Conservation (phyloP, 2,329 filamentous ascomycete species). For the Hirsutella minnesotensis region DNA sequence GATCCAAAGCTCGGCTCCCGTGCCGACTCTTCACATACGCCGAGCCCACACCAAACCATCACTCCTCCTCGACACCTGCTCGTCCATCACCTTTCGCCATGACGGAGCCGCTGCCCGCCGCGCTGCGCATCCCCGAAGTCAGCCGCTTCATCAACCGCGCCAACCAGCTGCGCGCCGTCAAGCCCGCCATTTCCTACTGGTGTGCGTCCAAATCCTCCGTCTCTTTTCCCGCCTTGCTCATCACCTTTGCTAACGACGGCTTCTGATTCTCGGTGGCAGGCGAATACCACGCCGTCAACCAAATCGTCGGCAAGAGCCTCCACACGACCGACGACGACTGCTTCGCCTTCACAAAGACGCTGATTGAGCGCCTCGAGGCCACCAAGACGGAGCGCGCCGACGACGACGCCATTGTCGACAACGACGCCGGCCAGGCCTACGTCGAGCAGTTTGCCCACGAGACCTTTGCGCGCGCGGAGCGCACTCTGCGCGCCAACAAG, state of each 20-base stretch:
- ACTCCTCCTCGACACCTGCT: neutral
- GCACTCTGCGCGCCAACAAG: conserved; percentile 69
- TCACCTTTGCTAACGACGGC: too few relatives aligned
- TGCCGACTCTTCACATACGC: too few relatives aligned
- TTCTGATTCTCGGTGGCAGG: conserved; percentile 33
- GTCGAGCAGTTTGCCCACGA: conserved; percentile 90
- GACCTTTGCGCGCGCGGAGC: conserved; percentile 74
- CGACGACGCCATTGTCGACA: conserved; percentile 78
- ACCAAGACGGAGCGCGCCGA: conserved; percentile 49
- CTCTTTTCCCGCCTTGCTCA: neutral
- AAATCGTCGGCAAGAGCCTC: conserved; percentile 71
- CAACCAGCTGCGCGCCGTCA: conserved; percentile 69
- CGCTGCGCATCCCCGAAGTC: conserved; percentile 68
- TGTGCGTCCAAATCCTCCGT: conserved; percentile 45
- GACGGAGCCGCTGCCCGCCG: conserved; percentile 38
- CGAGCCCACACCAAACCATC: too few relatives aligned
- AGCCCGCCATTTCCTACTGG: conserved; percentile 90
- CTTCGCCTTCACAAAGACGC: conserved; percentile 63
- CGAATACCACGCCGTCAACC: conserved; percentile 86
- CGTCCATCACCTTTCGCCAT: too few relatives aligned
- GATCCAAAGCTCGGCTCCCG: too few relatives aligned
- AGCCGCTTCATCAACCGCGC: conserved; percentile 75
- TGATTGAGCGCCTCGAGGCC: conserved; percentile 83
- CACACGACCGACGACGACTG: conserved; percentile 71
- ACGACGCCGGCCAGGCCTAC: conserved; percentile 77